A percentile compares a stretch with the other conserved stretches of the same genome.
These are phyloP conservation scores for Trichomonas gallinae DNA, from an alignment of 208 protist genomes.

Conservation along the genomic window DNA sequence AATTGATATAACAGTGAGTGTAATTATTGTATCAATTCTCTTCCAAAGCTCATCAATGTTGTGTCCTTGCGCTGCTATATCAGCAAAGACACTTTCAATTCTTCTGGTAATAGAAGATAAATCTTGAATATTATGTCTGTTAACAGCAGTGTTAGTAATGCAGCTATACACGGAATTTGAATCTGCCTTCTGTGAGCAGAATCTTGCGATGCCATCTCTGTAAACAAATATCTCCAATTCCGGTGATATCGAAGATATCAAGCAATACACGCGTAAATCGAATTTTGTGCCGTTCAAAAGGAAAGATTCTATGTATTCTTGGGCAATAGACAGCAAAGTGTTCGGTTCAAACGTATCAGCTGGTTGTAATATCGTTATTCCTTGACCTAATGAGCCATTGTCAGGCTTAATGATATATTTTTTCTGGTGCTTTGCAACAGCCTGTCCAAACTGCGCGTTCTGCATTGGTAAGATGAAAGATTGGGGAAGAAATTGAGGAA, in stretches of 20 bases:
- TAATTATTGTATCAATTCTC: background rate
- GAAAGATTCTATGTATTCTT: conserved; percentile 3
- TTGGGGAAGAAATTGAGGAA: background rate
- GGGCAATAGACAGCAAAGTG: background rate
- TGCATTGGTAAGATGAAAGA: background rate
- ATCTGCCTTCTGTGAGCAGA: background rate
- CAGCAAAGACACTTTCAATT: background rate
- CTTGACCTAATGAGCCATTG: background rate
- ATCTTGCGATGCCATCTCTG: background rate
- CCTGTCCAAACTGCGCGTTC: background rate
- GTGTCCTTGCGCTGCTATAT: background rate
- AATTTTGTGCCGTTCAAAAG: background rate
- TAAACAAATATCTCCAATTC: background rate
- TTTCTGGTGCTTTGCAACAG: background rate
- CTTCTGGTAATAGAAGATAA: background rate
- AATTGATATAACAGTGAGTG: background rate
- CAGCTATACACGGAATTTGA: background rate
- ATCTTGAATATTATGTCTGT: background rate
- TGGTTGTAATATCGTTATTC: background rate
- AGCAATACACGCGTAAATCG: background rate
- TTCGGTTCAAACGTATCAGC: background rate
- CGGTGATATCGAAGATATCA: background rate
- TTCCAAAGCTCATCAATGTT: background rate
- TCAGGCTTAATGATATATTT: background rate
- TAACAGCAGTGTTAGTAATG: background rate